Conservation (phyloP, 2,329 filamentous ascomycete genomes). For the Cladophialophora psammophila region DNA sequence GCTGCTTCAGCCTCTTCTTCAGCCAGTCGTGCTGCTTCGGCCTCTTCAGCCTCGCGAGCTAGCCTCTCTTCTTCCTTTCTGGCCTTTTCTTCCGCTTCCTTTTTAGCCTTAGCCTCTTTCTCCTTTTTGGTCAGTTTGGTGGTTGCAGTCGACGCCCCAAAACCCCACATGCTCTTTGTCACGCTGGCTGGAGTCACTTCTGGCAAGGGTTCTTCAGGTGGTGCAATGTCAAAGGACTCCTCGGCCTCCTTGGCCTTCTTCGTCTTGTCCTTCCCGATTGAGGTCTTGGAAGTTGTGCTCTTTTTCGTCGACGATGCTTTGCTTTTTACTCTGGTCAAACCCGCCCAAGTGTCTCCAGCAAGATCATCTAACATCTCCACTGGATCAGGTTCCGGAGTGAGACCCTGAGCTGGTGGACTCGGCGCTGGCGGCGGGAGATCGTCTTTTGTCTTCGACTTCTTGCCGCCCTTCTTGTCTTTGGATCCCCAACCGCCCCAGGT, state of each 20-base stretch:
- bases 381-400: slow-evolving; percentile 52
- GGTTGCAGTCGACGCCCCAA: slow-evolving; percentile 48
- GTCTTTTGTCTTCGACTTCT: slow-evolving; percentile 51
- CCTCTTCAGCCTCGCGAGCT: slow-evolving; percentile 44
- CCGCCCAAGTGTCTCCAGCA: slow-evolving; percentile 51
- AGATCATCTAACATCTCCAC: slow-evolving; percentile 43
- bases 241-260: slow-evolving; percentile 37
- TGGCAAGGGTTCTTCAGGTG: slow-evolving; percentile 37
- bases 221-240: slow-evolving; percentile 29
- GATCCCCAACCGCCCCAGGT: slow-evolving; percentile 45
- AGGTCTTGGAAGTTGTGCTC: slow-evolving; percentile 45
- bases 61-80: slow-evolving; percentile 43
- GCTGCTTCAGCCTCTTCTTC: slow-evolving; percentile 47
- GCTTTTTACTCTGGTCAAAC: slow-evolving; percentile 46
- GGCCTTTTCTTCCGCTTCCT: slow-evolving; percentile 46
- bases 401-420: slow-evolving; percentile 55
- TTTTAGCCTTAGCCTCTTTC: slow-evolving; percentile 55
- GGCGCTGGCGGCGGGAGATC: slow-evolving; percentile 58
- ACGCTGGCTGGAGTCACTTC: slow-evolving; percentile 50
- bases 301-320: slow-evolving; percentile 51
- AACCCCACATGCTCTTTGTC: slow-evolving; percentile 53
- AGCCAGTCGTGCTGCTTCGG: slow-evolving; percentile 44
- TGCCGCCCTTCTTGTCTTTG: slow-evolving; percentile 56
- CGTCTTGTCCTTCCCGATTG: slow-evolving; percentile 41
- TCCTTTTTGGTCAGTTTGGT: slow-evolving; percentile 55